Conservation (phyloP, 371 early-diverging fungal genomes). For the Mucor irregularis region DNA sequence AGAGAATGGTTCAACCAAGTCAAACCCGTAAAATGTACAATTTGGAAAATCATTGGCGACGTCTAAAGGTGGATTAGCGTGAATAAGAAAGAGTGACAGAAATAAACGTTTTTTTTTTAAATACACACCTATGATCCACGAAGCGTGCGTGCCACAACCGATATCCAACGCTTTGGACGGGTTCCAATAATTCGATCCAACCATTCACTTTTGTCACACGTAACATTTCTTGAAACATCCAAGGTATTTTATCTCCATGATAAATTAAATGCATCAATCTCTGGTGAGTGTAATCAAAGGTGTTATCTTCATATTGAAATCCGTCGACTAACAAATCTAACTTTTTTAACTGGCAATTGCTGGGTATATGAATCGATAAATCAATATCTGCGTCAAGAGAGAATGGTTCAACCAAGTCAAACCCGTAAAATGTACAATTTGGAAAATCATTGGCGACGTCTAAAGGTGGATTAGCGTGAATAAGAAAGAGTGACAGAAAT, state of each 20-base stretch:
- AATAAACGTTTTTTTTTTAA: no score
- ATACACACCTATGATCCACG: conserved; percentile 26
- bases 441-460: conserved; percentile 42
- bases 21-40: conserved; percentile 31
- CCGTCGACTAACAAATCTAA: conserved; percentile 20
- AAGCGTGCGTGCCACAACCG: conserved; percentile 33
- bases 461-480: no score
- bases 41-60: conserved; percentile 37
- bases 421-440: conserved; percentile 26
- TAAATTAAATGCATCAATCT: conserved; percentile 31
- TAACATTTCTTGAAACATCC: conserved; percentile 22
- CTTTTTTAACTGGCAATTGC: conserved; percentile 21
- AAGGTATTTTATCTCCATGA: conserved; percentile 20
- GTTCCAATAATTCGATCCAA: conserved; percentile 38
- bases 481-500: no score
- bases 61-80: no score
- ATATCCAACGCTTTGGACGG: conserved; percentile 29
- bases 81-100: no score
- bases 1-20: conserved; percentile 21
- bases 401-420: conserved; percentile 27
- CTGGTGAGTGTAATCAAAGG: conserved; percentile 41
- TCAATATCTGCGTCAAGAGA: background rate
- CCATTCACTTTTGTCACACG: conserved; percentile 40
- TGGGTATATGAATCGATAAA: conserved; percentile 18
- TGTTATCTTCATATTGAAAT: conserved; percentile 17